Conservation (phyloP, 305 asterid species). For the Rubia tinctorum region DNA sequence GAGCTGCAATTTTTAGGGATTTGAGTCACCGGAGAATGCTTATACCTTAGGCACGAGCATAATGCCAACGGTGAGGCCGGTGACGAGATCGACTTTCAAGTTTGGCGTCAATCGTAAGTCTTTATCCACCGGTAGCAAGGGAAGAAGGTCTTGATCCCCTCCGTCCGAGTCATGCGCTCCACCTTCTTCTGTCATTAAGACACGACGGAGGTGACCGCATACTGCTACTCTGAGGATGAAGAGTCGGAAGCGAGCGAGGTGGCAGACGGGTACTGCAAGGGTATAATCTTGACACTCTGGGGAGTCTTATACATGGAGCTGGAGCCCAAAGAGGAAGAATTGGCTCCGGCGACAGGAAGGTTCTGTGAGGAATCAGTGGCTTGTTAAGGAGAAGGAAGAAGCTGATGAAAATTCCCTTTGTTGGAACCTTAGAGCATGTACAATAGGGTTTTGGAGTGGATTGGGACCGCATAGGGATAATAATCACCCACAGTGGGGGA, state of each 20-base stretch:
- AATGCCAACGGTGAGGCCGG: conserved; percentile 94
- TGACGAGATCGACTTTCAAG: conserved; percentile 84
- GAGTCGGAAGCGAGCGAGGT: conserved; percentile 28
- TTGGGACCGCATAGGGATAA: no score
- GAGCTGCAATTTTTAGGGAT: no score
- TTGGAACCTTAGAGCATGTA: no score
- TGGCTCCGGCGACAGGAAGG: conserved; percentile 26
- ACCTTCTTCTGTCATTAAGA: conserved; percentile 61
- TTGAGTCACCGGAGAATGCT: not conserved
- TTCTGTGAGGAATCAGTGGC: conserved; percentile 26
- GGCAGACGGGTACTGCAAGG: conserved; percentile 66
- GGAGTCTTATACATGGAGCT: conserved; percentile 15
- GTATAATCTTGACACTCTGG: conserved; percentile 66
- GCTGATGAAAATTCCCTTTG: no score
- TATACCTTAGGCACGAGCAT: conserved; percentile 98
- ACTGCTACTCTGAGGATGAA: conserved; percentile 23
- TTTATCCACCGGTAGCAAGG: conserved; percentile 97
- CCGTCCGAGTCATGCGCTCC: conserved; percentile 60
- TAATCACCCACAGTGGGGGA: no score
- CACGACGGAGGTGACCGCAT: conserved; percentile 13
- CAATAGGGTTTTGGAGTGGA: no score
- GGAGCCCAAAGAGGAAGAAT: conserved; percentile 12
- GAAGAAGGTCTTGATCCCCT: conserved; percentile 77
- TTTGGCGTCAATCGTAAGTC: conserved; percentile 76
- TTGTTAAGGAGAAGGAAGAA: no score